Evolutionary conservation across 805 yeast genomes (phyloP).

Genomic region (Scheffersomyces stipitis): DNA sequence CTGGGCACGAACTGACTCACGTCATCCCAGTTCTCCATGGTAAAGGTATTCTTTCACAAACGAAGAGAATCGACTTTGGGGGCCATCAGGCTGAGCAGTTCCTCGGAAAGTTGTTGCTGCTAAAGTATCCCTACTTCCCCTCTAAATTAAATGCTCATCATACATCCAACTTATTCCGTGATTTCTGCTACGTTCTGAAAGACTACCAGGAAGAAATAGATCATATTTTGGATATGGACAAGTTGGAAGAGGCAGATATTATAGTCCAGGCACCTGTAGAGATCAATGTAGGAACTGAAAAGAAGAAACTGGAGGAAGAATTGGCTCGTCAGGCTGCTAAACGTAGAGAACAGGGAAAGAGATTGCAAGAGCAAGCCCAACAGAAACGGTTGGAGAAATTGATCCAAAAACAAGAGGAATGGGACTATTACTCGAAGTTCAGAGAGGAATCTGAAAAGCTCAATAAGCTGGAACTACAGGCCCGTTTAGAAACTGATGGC

Average conservation of each 20-base stretch:
- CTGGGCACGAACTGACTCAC: slow-evolving; percentile 82
- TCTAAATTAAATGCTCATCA: slow-evolving; percentile 63
- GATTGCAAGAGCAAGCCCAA: slow-evolving; percentile 92
- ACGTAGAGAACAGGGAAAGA: slow-evolving; percentile 79
- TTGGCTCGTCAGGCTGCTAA: slow-evolving; percentile 72
- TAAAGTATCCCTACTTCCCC: slow-evolving; percentile 94
- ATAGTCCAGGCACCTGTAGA: slow-evolving; percentile 77
- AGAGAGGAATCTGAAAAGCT: slow-evolving; percentile 50
- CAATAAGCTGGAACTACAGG: slow-evolving; percentile 53
- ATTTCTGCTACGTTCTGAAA: slow-evolving; percentile 74
- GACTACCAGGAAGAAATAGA: slow-evolving; percentile 67
- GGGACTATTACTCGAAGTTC: slow-evolving; percentile 63
- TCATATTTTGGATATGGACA: slow-evolving; percentile 56
- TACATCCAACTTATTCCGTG: slow-evolving; percentile 64
- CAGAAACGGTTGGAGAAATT: slow-evolving; percentile 78
- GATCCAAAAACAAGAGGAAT: slow-evolving; percentile 77
- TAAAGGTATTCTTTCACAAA: slow-evolving; percentile 58
- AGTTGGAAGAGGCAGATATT: slow-evolving; percentile 66
- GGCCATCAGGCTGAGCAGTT: slow-evolving; percentile 72
- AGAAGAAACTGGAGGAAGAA: slow-evolving; percentile 83
- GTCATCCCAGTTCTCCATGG: slow-evolving; percentile 81
- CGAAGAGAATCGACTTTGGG: slow-evolving; percentile 90
- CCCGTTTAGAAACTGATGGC: slow-evolving; percentile 66
- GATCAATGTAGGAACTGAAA: slow-evolving; percentile 60
- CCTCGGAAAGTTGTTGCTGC: slow-evolving; percentile 58